A percentile compares a stretch with the other conserved stretches of the same genome.
Conservation (phyloP, 1,139 yeast genomes). For the Nakaseomyces kungkrabaensis region DNA sequence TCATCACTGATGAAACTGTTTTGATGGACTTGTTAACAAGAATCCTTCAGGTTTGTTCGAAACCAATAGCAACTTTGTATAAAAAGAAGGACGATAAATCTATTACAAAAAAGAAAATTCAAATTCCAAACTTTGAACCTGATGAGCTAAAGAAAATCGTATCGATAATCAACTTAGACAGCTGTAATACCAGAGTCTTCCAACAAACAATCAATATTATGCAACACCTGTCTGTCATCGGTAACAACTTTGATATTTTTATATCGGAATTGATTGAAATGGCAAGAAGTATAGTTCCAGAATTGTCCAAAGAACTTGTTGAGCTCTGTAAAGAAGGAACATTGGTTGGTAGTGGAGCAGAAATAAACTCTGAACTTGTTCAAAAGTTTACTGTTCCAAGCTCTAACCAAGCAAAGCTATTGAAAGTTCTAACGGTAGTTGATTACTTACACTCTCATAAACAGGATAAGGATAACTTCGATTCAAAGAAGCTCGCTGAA, state of each 20-base stretch:
- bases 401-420: conserved; percentile 78
- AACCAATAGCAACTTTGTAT: conserved; percentile 51
- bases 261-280: conserved; percentile 58
- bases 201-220: conserved; percentile 76
- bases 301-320: conserved; percentile 48
- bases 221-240: conserved; percentile 61
- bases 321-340: conserved; percentile 41
- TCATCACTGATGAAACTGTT: conserved; percentile 61
- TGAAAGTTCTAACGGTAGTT: conserved; percentile 78
- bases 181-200: conserved; percentile 78
- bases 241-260: conserved; percentile 55
- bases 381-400: conserved; percentile 68
- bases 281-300: conserved; percentile 54
- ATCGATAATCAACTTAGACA: conserved; percentile 67
- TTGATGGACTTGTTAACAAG: conserved; percentile 70
- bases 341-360: conserved; percentile 33
- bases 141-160: conserved; percentile 54
- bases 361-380: conserved; percentile 45
- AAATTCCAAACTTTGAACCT: conserved; percentile 58
- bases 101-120: conserved; percentile 32
- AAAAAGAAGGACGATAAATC: conserved; percentile 23
- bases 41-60: conserved; percentile 65
- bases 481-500: conserved; percentile 36
- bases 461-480: conserved; percentile 24
- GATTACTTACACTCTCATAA: conserved; percentile 56